Evolutionary conservation across 371 early-diverging fungal species (phyloP), one percentile per base, ranked within the genome.

Genomic region (Vittaforma corneae): DNA sequence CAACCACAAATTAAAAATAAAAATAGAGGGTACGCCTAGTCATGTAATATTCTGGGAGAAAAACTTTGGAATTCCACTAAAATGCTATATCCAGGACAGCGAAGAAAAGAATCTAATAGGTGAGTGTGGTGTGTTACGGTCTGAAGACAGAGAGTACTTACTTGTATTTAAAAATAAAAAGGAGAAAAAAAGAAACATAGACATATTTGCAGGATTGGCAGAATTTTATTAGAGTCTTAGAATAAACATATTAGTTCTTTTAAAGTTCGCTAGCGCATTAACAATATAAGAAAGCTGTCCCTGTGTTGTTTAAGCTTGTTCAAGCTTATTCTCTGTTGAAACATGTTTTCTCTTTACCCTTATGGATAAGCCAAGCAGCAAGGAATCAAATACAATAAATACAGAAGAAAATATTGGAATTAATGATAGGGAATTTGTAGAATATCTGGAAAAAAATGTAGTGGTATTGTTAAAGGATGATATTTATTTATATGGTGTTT

Each of bases 381-480:
- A n/a, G n/a, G n/a, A n/a, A n/a, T n/a, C n/a, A n/a, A n/a, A n/a
- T n/a, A n/a, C n/a, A n/a, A n/a, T n/a, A n/a, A n/a, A n/a, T n/a
- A n/a, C n/a, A n/a, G n/a, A n/a, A n/a, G n/a, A n/a, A n/a, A n/a
- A n/a, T n/a, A n/a, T n/a, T n/a, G n/a, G n/a, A n/a, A n/a, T n/a
- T n/a, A n/a, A n/a, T n/a, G n/a, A n/a, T n/a, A n/a, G 22, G 9
- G 5, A 48, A 26, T 65, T 29, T 28, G 76, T 77, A 66, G 52
- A 67, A 38, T 79, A 68, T 71, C 38, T 80, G 51, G 74, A 77
- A 32, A 70, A 75, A 37, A 33, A 46, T 24, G 70, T 78, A 20
- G 62, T 76, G 5, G 65, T 80, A 9, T 11, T 69, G 22, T 18
- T 75, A 14, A 37, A 62, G 24, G 77, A 77, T 50, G 59, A 65